Conservation (phyloP, 305 asterid genomes). For the Plantago coronopus region DNA sequence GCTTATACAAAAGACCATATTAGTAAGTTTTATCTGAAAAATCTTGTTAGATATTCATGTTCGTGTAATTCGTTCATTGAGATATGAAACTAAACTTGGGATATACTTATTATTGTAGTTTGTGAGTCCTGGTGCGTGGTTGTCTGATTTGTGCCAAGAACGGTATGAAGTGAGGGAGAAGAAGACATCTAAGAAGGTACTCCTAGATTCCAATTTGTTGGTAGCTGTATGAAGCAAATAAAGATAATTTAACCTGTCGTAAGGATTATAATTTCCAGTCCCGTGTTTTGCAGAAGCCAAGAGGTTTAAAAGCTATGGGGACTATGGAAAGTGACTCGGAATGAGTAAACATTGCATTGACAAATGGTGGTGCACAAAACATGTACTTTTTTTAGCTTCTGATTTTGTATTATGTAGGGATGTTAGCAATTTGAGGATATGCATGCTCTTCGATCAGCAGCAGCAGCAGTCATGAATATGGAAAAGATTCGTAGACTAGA, state of each 20-base stretch:
- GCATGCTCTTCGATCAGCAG: no score
- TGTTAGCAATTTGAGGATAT: no score
- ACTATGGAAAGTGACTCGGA: slow-evolving; percentile 85
- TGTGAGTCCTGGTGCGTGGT: slow-evolving; percentile 92
- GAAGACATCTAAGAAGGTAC: slow-evolving; percentile 86
- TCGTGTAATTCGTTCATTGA: neutral
- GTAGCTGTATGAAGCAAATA: neutral
- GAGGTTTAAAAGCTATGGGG: slow-evolving; percentile 93
- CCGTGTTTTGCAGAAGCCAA: slow-evolving; percentile 52
- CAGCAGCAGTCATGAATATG: no score
- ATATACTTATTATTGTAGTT: slow-evolving; percentile 35
- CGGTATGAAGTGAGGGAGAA: slow-evolving; percentile 96
- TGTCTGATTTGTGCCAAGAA: slow-evolving; percentile 83
- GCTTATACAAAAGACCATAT: slow-evolving; percentile 71
- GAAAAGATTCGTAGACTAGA: slow-evolving; percentile 9
- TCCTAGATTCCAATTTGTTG: neutral
- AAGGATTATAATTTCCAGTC: slow-evolving; percentile 8
- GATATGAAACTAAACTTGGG: neutral
- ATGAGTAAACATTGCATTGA: slow-evolving; percentile 24
- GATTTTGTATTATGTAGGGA: slow-evolving; percentile 21
- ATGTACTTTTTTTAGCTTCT: slow-evolving; percentile 8
- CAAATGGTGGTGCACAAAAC: neutral
- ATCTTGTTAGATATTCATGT: neutral
- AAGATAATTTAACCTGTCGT: neutral
- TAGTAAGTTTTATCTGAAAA: slow-evolving; percentile 40